Percentiles rank a stretch among this genome's conserved stretches.
Evolutionary conservation across 78 protist species (phyloP).

Genomic region (Dictyostelium capitatum): DNA sequence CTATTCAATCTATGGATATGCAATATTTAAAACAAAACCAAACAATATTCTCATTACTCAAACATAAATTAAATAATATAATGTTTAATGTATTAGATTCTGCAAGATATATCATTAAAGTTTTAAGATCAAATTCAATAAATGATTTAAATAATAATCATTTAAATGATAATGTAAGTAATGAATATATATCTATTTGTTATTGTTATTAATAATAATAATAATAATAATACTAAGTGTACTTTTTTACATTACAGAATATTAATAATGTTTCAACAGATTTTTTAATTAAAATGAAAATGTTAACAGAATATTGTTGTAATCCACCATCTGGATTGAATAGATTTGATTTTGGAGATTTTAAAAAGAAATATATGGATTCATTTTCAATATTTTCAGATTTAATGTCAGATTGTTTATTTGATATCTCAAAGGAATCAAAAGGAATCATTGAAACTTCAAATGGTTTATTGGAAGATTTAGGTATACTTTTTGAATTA

Average conservation of each 20-base stretch:
- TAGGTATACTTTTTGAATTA: conserved; percentile 16
- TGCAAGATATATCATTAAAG: conserved; percentile 18
- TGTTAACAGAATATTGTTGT: conserved; percentile 50
- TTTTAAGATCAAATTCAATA: neutral
- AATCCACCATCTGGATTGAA: neutral
- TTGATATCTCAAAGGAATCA: conserved; percentile 32
- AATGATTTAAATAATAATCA: neutral
- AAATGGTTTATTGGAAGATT: neutral
- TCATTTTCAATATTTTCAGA: conserved; percentile 1
- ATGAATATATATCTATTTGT: no score
- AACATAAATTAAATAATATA: conserved; percentile 27
- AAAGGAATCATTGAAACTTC: neutral
- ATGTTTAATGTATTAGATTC: conserved; percentile 24
- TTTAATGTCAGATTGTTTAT: conserved; percentile 1
- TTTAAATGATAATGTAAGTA: neutral
- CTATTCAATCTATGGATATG: conserved; percentile 8
- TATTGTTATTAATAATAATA: neutral
- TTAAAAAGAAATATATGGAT: conserved; percentile 13
- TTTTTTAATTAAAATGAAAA: conserved; percentile 17
- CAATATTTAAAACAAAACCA: neutral
- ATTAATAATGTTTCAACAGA: conserved; percentile 25
- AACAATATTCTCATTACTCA: conserved; percentile 17
- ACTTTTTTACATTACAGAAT: neutral
- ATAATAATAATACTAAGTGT: neutral
- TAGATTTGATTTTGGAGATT: conserved; percentile 6